Conservation (phyloP, 2,329 filamentous ascomycete species). For the Verticillium tricorpus region DNA sequence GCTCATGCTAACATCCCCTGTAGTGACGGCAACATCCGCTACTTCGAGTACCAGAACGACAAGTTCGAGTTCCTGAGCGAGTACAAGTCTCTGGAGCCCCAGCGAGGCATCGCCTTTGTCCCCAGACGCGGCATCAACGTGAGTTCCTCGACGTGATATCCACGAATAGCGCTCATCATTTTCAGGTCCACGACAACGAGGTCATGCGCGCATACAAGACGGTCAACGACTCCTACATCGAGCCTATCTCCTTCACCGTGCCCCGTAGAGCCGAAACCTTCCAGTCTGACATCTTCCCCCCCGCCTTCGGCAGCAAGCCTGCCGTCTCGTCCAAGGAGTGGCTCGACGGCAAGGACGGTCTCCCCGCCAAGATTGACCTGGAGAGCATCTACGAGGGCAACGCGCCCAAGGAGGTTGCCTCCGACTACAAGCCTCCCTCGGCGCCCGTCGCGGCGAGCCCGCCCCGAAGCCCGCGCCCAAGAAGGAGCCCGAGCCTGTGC, state of each 20-base stretch:
- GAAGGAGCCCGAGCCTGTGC: conserved; percentile 34
- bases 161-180: conserved; percentile 13
- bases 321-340: conserved; percentile 78
- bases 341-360: conserved; percentile 76
- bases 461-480: conserved; percentile 45
- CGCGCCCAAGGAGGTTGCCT: conserved; percentile 70
- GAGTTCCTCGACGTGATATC: conserved; percentile 21
- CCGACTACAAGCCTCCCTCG: conserved; percentile 59
- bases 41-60: conserved; percentile 97
- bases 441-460: conserved; percentile 35
- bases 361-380: conserved; percentile 89
- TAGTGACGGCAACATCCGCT: conserved; percentile 97
- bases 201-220: conserved; percentile 96
- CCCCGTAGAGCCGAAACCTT: conserved; percentile 90
- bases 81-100: conserved; percentile 94
- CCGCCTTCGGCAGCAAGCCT: conserved; percentile 73
- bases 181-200: conserved; percentile 86
- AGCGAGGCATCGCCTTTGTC: conserved; percentile 89
- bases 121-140: conserved; percentile 93
- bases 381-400: conserved; percentile 86
- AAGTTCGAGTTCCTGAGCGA: conserved; percentile 97
- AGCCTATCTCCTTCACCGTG: conserved; percentile 96
- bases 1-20: conserved; percentile 12
- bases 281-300: conserved; percentile 95
- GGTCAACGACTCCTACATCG: conserved; percentile 88